Percentiles rank a stretch among this genome's conserved stretches.
Evolutionary conservation across 192 early-diverging fungal genomes (phyloP).

Genomic region (Coemansia sp.): DNA sequence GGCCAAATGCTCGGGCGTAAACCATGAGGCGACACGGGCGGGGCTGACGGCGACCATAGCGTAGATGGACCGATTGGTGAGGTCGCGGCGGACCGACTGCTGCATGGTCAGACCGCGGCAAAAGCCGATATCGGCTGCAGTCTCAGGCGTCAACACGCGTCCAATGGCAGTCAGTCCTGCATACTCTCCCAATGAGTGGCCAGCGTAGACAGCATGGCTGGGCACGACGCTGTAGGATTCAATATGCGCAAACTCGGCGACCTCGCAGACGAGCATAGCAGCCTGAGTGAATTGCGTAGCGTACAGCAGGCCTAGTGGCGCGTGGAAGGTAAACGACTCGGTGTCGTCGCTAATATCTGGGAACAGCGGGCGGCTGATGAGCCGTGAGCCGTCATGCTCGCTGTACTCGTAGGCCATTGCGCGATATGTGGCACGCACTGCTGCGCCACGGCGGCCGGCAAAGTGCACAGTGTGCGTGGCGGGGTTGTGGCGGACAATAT

Average conservation of each 20-base stretch:
- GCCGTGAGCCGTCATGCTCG: slow-evolving; percentile 65
- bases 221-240: slow-evolving; percentile 84
- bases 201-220: slow-evolving; percentile 85
- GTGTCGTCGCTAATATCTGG: slow-evolving; percentile 84
- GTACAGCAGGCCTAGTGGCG: slow-evolving; percentile 84
- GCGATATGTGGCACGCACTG: slow-evolving; percentile 64
- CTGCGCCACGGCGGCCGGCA: slow-evolving; percentile 47
- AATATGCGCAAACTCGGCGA: slow-evolving; percentile 90
- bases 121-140: slow-evolving; percentile 90
- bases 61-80: slow-evolving; percentile 87
- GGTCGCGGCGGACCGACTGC: slow-evolving; percentile 86
- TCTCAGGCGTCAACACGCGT: slow-evolving; percentile 81
- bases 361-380: slow-evolving; percentile 84
- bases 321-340: slow-evolving; percentile 82
- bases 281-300: slow-evolving; percentile 97
- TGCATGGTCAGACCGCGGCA: slow-evolving; percentile 99
- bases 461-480: slow-evolving; percentile 61
- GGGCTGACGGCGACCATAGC: slow-evolving; percentile 97
- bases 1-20: slow-evolving; percentile 81
- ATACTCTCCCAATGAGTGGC: slow-evolving; percentile 96
- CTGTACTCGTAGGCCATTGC: slow-evolving; percentile 91
- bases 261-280: slow-evolving; percentile 89
- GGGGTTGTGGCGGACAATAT: slow-evolving; percentile 59
- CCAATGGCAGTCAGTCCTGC: slow-evolving; percentile 88
- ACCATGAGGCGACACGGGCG: slow-evolving; percentile 79